Base-by-base conservation (phyloP, 257 asterid species). In the Henckelia pumila region DNA sequence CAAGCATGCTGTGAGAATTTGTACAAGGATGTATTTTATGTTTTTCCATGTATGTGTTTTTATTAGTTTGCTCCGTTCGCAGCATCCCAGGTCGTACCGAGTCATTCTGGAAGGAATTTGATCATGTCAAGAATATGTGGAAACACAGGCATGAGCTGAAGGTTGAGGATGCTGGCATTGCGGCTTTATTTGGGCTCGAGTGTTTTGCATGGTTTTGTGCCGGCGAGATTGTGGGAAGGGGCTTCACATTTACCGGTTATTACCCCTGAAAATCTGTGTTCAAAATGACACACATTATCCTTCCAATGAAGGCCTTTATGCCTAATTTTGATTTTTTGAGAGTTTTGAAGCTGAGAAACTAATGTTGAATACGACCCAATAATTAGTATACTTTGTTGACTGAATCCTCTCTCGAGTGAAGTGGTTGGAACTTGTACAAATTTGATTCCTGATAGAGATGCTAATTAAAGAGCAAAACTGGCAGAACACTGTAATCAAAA, bases 131-230 rank as follows among this genome's bases (percentile, higher is more conserved):
- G 78, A 75, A 72, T 25, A 67, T 76, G 76, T 79, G 81, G 84
- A 79, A 75, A 57, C 59, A 69, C 62, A 68, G 83, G 57, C 76
- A 75, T 26, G 81, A 79, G 49, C 71, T 79, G 55, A 79, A 75
- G 76, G 76, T 76, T 44, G 81, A 75, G 75, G 81, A 79, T 69
- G 83, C 83, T 2, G 78, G 83, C 40, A 75, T 75, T 64, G 83
- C 83, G 16, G 78, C 83, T 55, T 40, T 79, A 37, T 79, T 79
- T 24, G 81, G 83, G 22, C 77, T 79, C 4, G 81, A 79, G 63
- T 79, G 83, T 73, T 79, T 72, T 32, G 81, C 78, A 13, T 79
- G 81, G 81, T 79, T 57, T 59, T 79, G 83, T 69, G 81, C 83
- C 24, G 81, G 81, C 14, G 83, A 79, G 76, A 79, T 75, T 35